A percentile compares a stretch with the other conserved stretches of the same genome.
Evolutionary conservation across 768 basidiomycete species (phyloP).

Genomic region (Lentinula raphanica): DNA sequence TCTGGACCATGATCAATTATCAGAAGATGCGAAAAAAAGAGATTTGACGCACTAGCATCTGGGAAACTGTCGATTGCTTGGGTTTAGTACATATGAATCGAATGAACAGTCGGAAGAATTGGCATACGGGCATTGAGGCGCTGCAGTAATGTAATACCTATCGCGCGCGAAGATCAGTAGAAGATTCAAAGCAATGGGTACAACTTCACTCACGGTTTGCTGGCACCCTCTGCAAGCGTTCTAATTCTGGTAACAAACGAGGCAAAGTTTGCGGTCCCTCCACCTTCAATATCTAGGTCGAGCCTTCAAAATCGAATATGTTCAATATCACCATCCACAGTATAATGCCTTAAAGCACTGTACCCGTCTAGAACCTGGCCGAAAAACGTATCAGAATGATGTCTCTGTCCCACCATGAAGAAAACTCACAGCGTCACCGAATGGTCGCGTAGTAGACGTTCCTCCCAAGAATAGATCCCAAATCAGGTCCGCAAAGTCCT

Average conservation of each 20-base stretch:
- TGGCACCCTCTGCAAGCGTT: conserved; percentile 36
- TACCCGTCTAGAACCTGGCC: conserved; percentile 51
- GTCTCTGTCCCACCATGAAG: too few species aligned
- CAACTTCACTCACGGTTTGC: conserved; percentile 36
- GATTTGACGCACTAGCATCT: conserved; percentile 33
- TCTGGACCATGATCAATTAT: neutral
- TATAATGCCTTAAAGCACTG: neutral
- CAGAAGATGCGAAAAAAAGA: neutral
- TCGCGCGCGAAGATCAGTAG: neutral
- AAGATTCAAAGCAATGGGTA: neutral
- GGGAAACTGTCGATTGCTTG: conserved; percentile 48
- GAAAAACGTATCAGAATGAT: neutral
- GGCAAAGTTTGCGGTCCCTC: conserved; percentile 37
- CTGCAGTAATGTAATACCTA: conserved; percentile 53
- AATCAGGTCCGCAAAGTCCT: conserved; percentile 49
- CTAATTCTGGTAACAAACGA: conserved; percentile 45
- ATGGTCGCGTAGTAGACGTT: conserved; percentile 50
- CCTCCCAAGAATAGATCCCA: conserved; percentile 72
- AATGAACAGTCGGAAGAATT: neutral
- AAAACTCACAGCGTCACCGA: conserved; percentile 42
- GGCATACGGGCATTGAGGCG: conserved; percentile 29
- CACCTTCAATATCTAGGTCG: conserved; percentile 65
- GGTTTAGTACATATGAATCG: conserved; percentile 15
- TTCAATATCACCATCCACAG: neutral
- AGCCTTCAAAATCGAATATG: conserved; percentile 26